These are phyloP conservation scores for Lentinula guzmanii DNA, from an alignment of 768 basidiomycete genomes.

Conservation along the genomic window DNA sequence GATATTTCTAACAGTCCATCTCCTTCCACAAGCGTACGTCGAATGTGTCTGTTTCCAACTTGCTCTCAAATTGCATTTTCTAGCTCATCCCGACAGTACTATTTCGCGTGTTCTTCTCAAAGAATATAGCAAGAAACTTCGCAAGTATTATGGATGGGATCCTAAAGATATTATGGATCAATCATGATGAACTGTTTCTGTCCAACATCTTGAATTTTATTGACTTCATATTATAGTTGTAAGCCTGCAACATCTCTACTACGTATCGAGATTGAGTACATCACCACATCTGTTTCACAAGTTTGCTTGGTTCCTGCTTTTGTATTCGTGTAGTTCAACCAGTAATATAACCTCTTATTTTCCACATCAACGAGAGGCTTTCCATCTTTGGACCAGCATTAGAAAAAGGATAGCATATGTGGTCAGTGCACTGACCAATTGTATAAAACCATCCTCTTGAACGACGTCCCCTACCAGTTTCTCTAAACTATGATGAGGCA, in stretches of 20 bases:
- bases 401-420: background rate
- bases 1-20: conserved; percentile 42
- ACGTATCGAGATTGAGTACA: no score
- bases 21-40: conserved; percentile 70
- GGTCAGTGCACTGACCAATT: conserved; percentile 47
- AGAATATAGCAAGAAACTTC: conserved; percentile 52
- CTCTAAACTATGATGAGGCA: conserved; percentile 49
- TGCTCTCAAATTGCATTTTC: conserved; percentile 7
- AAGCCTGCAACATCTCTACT: no score
- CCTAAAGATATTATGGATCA: conserved; percentile 33
- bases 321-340: conserved; percentile 5
- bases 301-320: no score
- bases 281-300: no score
- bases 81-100: conserved; percentile 74
- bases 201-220: background rate
- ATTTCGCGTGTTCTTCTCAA: conserved; percentile 44
- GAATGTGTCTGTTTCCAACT: conserved; percentile 11
- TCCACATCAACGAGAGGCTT: conserved; percentile 48
- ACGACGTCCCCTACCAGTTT: conserved; percentile 53
- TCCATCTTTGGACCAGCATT: conserved; percentile 34
- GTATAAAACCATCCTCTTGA: conserved; percentile 70
- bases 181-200: no score
- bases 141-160: conserved; percentile 63
- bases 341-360: conserved; percentile 32
- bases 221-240: no score